Evolutionary conservation across 2,329 filamentous ascomycete species (phyloP).

Genomic region (Xylariaceae sp.): DNA sequence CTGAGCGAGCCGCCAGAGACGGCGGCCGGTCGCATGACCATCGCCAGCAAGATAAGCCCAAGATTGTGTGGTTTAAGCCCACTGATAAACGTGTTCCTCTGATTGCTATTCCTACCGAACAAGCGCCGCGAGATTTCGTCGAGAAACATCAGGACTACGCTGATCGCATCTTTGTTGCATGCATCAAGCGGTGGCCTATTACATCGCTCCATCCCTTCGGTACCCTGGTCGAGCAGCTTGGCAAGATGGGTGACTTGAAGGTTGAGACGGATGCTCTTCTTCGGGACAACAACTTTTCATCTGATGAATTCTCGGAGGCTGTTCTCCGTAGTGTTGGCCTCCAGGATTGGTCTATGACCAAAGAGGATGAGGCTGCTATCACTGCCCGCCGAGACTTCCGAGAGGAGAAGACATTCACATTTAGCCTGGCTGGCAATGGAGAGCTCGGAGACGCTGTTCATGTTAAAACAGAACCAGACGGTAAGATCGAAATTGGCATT

Average conservation of each 20-base stretch:
- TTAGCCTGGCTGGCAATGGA: conserved; percentile 82
- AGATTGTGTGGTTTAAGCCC: conserved; percentile 99
- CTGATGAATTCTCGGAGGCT: conserved; percentile 95
- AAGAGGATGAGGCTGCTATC: conserved; percentile 73
- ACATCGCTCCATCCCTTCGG: conserved; percentile 99
- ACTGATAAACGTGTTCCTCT: conserved; percentile 98
- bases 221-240: conserved; percentile 93
- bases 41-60: conserved; percentile 91
- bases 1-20: conserved; percentile 87
- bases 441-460: conserved; percentile 93
- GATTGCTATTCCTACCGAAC: conserved; percentile 97
- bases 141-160: conserved; percentile 98
- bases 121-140: conserved; percentile 95
- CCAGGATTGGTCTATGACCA: conserved; percentile 83
- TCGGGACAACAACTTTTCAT: conserved; percentile 97
- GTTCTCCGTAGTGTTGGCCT: conserved; percentile 89
- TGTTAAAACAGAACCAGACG: conserved; percentile 77
- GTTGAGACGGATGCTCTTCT: conserved; percentile 97
- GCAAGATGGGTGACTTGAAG: conserved; percentile 94
- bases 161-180: conserved; percentile 96
- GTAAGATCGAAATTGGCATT: conserved; percentile 87
- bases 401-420: conserved; percentile 81
- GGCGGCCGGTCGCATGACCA: conserved; percentile 74
- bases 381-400: conserved; percentile 84
- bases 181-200: conserved; percentile 99